Evolutionary conservation across 2,329 filamentous ascomycete genomes (phyloP), one percentile per base, ranked within the genome.

Genomic region (Blastomyces percursus): DNA sequence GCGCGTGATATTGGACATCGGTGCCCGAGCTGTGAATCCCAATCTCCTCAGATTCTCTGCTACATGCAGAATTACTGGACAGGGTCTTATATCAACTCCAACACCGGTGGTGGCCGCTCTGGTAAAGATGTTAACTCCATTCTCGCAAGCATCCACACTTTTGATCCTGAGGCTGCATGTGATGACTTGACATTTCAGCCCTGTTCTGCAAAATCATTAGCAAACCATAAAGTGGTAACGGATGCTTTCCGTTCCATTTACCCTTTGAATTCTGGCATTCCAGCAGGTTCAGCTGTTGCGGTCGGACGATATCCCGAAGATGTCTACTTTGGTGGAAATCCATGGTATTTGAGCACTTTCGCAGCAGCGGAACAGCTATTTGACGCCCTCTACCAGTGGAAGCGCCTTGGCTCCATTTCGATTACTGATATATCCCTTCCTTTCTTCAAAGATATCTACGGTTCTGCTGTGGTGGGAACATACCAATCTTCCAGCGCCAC

Each of bases 311-410:
- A 91, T 70, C 75, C 85, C 0, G 87, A 90, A 72, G 90, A 94
- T 68, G 76, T 80, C 16, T 93, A 92, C 74, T 88, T 86, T 74
- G 84, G 84, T 64, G 89, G 89, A 6, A 90, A 93, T 72, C 89
- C 89, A 2, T 93, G 89, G 89, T 89, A 90, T 69, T 80, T 92
- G 9, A 82, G 82, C 66, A 92, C 88, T 0, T 80, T 90, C 44
- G 88, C 87, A 0, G 87, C 87, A 0, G 90, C 89, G 16, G 90
- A 94, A 72, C 84, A 89, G 71, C 82, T 94, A 2, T 93, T 91
- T 71, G 86, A 89, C 70, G 86, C 89, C 0, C 72, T 90, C 4
- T 85, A 86, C 66, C 84, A 87, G 58, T 92, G 88, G 87, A 81
- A 87, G 64, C 75, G 79, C 57, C 74, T 79, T n/a, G 85, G 84